These are phyloP conservation scores for Plenodomus lindquistii DNA, from an alignment of 2,329 filamentous ascomycete genomes.

Conservation along the genomic window DNA sequence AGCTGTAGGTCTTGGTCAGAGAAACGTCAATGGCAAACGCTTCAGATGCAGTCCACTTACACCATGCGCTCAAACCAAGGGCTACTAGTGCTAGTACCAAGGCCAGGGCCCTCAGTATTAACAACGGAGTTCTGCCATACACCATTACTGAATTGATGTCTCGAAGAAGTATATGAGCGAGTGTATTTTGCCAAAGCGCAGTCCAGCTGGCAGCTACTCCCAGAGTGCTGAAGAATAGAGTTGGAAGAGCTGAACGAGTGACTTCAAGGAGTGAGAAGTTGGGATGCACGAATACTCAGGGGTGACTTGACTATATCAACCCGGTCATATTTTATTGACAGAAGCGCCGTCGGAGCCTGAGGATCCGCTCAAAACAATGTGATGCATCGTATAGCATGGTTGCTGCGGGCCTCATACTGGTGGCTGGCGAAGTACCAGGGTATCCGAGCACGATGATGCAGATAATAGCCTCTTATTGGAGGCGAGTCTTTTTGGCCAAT, in stretches of 20 bases:
- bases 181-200: slow-evolving; percentile 14
- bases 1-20: slow-evolving; percentile 7
- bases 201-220: slow-evolving; percentile 33
- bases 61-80: slow-evolving; percentile 29
- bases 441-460: not conserved
- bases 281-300: slow-evolving; percentile 4
- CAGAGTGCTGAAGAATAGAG: slow-evolving; percentile 28
- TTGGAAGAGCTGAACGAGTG: slow-evolving; percentile 10
- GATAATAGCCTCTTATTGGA: not conserved
- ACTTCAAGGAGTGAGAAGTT: slow-evolving; percentile 10
- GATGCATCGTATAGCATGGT: slow-evolving; percentile 4
- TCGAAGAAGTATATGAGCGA: slow-evolving; percentile 6
- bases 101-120: slow-evolving; percentile 25
- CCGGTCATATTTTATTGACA: slow-evolving; percentile 4
- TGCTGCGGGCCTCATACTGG: not conserved
- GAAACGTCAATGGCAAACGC: not conserved
- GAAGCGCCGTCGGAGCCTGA: slow-evolving; percentile 8
- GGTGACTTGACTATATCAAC: slow-evolving; percentile 5
- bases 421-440: not conserved
- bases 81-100: slow-evolving; percentile 23
- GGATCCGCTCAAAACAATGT: slow-evolving; percentile 7
- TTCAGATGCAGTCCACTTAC: slow-evolving; percentile 14
- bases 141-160: slow-evolving; percentile 20
- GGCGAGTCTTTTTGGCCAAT: not conserved
- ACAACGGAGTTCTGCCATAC: slow-evolving; percentile 14